Conservation (phyloP, 352 stramenopile species). For the Phytophthora tubulina region DNA sequence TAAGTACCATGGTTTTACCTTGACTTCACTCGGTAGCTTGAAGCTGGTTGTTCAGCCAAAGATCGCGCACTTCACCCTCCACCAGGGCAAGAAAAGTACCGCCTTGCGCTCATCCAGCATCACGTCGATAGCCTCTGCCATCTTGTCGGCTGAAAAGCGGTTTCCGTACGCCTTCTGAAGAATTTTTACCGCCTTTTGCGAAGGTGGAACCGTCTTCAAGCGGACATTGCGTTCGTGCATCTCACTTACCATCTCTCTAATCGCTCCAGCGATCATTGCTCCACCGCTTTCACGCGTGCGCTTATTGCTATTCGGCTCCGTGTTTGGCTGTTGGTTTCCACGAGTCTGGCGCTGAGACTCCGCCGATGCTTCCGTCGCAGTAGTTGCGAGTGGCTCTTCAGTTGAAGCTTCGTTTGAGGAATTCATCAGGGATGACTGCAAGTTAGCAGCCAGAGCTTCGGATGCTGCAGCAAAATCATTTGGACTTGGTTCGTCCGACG, state of each 20-base stretch:
- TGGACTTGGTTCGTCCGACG: not conserved
- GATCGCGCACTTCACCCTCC: conserved; percentile 11
- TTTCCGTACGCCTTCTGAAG: conserved; percentile 5
- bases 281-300: not conserved
- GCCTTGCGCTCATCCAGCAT: conserved; percentile 29
- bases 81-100: conserved; percentile 19
- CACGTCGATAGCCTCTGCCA: not conserved
- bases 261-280: not conserved
- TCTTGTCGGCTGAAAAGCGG: not conserved
- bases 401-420: too few species aligned
- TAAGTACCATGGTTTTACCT: not conserved
- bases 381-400: too few species aligned
- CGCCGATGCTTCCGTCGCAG: too few species aligned
- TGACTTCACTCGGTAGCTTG: not conserved
- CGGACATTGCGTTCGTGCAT: not conserved
- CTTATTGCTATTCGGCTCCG: not conserved
- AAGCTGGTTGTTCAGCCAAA: conserved; percentile 23
- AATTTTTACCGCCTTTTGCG: not conserved
- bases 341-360: too few species aligned
- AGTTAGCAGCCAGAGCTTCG: not conserved
- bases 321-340: too few species aligned
- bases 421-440: too few species aligned
- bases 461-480: not conserved
- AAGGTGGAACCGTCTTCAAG: not conserved
- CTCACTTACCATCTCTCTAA: not conserved